Evolutionary conservation across 257 asterid genomes (phyloP).

Genomic region (Fraxinus pennsylvanica): DNA sequence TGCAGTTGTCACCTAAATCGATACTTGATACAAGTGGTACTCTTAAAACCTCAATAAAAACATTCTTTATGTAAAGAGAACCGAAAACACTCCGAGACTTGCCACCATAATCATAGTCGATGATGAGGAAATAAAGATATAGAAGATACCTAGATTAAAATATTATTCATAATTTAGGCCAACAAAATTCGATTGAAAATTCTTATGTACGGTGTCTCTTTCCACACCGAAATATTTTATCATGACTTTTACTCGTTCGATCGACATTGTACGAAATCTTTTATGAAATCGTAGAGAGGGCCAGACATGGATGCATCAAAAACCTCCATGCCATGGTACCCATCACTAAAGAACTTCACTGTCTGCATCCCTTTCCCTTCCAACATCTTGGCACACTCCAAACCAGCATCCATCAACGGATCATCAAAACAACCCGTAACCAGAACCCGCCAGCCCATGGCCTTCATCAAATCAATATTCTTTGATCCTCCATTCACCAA

Average conservation of each 20-base stretch:
- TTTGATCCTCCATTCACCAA: slow-evolving; percentile 2
- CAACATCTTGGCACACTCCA: slow-evolving; percentile 34
- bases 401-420: slow-evolving; percentile 22
- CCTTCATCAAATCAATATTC: slow-evolving; percentile 6
- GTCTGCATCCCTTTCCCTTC: slow-evolving; percentile 38
- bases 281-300: slow-evolving; percentile 22
- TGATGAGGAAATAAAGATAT: too few species aligned
- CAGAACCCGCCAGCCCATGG: slow-evolving; percentile 25
- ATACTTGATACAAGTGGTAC: too few species aligned
- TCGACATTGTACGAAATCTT: slow-evolving; percentile 20
- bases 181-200: too few species aligned
- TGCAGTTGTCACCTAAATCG: too few species aligned
- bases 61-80: too few species aligned
- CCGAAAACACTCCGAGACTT: too few species aligned
- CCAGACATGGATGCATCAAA: slow-evolving; percentile 34
- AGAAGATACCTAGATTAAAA: too few species aligned
- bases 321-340: slow-evolving; percentile 46
- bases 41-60: too few species aligned
- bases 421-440: slow-evolving; percentile 24
- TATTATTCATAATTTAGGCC: not conserved
- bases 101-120: too few species aligned
- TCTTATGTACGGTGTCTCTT: not conserved
- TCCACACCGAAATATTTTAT: not conserved
- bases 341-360: slow-evolving; percentile 31
- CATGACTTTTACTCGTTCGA: not conserved